Base-by-base conservation (phyloP, 2,329 filamentous ascomycete genomes). In the Fusarium mundagurra region DNA sequence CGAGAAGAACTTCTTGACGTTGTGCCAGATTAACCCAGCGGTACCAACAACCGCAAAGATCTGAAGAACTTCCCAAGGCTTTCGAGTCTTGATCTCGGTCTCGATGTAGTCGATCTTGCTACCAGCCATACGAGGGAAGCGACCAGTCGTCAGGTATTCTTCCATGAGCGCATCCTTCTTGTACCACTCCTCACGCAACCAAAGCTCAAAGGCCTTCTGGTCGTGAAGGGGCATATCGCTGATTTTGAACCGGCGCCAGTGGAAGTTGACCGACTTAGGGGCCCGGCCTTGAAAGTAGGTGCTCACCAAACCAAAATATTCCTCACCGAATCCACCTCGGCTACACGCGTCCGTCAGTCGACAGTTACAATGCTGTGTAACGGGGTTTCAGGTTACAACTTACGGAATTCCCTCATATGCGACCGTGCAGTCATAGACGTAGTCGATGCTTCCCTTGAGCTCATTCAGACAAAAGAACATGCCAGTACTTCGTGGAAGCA, bases 261-360 rank as follows among this genome's bases (percentile, higher is more conserved):
- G 93, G 86, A 98, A 95, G 83, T 98, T 98, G 78, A 98, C 95
- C 4, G 95, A 98, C 81, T 95, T 98, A 4, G 96, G 96, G 2
- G 95, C 92, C 3, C 94, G 91, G 18, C 96, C 95, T 81, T 96
- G 91, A 72, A 98, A 92, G 80, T 96, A 98, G 8, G 94, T 97
- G 55, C 95, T 95, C 6, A 90, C 89, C 8, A 99, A 87, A 0
- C 94, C 95, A 82, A 97, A 98, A 78, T 94, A 93, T 55, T 97
- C 91, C 81, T 98, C 95, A n/a, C 96, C 95, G 76, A 92, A 98
- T 77, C 93, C 89, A 44, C 92, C 93, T 67, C 92, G 92, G 31
- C 92, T 94, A 77, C 55, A 44, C 41, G 59, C 31, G 47, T 51
- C 34, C 27, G 64, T 79, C 58, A 78, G 71, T 60, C 45, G 18